These are phyloP conservation scores for Diophrys appendiculata DNA, from an alignment of 73 alveolate genomes.

Conservation along the genomic window DNA sequence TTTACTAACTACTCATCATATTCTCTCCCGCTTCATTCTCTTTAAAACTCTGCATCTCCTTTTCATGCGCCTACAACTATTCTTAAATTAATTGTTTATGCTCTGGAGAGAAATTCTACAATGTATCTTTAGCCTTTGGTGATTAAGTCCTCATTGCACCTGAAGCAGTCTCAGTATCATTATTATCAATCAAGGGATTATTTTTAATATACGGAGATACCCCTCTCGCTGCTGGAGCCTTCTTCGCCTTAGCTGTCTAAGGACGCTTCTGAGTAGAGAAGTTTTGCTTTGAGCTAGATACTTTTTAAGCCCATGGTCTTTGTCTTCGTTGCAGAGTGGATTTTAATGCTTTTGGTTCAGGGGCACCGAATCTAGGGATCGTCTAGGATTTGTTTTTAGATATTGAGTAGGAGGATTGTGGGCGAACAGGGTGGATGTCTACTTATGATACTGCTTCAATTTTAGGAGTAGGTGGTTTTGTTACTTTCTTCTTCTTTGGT, in stretches of 20 bases:
- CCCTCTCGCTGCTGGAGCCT: no score
- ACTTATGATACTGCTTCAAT: background rate
- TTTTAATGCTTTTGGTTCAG: no score
- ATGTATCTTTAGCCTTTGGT: background rate
- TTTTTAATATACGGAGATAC: no score
- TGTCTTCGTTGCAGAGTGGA: no score
- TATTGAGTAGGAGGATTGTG: background rate
- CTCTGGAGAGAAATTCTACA: background rate
- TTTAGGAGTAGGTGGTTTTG: background rate
- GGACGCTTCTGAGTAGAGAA: no score
- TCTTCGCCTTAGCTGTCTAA: no score
- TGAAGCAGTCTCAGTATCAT: no score
- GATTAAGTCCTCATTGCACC: no score
- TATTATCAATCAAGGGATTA: no score
- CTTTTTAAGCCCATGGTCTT: no score
- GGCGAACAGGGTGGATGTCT: background rate
- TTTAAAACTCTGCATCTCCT: background rate
- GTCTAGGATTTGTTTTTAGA: background rate
- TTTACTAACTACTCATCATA: background rate
- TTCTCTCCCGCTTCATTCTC: background rate
- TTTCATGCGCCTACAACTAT: background rate
- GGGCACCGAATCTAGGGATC: background rate
- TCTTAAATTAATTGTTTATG: background rate
- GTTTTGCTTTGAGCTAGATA: no score
- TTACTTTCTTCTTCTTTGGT: background rate